These are phyloP conservation scores for Pyrrhoderma noxium DNA, from an alignment of 1,284 basidiomycete species.

Conservation along the genomic window DNA sequence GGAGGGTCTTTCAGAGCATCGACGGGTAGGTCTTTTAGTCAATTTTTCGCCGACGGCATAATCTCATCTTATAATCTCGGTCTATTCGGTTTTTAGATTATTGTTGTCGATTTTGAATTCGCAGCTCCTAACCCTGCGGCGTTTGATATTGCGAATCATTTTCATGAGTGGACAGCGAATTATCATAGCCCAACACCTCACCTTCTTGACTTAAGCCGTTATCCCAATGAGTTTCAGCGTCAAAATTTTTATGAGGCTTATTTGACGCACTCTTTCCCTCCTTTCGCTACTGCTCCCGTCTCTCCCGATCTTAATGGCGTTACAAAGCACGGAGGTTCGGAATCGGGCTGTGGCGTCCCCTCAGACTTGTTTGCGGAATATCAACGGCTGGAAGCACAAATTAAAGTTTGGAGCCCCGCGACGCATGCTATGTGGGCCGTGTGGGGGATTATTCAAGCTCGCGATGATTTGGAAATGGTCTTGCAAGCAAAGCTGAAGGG, in stretches of 20 bases:
- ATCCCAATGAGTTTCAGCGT: conserved; percentile 70
- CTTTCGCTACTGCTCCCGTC: conserved; percentile 21
- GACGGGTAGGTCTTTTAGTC: conserved; percentile 44
- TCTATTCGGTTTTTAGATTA: conserved; percentile 46
- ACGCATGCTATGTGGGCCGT: conserved; percentile 87
- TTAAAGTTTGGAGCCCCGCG: conserved; percentile 79
- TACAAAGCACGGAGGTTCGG: conserved; percentile 28
- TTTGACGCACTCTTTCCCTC: conserved; percentile 40
- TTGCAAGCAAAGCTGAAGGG: conserved; percentile 26
- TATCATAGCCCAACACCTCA: conserved; percentile 77
- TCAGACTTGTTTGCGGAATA: conserved; percentile 20
- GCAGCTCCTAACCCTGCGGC: conserved; percentile 83
- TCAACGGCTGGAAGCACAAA: conserved; percentile 60
- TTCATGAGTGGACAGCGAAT: conserved; percentile 91
- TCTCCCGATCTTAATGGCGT: conserved; percentile 22
- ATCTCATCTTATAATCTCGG: not conserved
- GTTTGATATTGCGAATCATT: conserved; percentile 94
- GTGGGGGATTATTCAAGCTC: conserved; percentile 88
- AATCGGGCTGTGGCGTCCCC: conserved; percentile 28
- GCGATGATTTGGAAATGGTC: conserved; percentile 66
- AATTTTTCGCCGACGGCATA: conserved; percentile 10
- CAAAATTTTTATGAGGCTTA: conserved; percentile 82
- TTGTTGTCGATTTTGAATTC: conserved; percentile 95
- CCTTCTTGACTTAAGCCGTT: conserved; percentile 57
- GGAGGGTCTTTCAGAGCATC: conserved; percentile 52